Conservation (phyloP, 1,284 basidiomycete genomes). For the Prillingera fragicola region DNA sequence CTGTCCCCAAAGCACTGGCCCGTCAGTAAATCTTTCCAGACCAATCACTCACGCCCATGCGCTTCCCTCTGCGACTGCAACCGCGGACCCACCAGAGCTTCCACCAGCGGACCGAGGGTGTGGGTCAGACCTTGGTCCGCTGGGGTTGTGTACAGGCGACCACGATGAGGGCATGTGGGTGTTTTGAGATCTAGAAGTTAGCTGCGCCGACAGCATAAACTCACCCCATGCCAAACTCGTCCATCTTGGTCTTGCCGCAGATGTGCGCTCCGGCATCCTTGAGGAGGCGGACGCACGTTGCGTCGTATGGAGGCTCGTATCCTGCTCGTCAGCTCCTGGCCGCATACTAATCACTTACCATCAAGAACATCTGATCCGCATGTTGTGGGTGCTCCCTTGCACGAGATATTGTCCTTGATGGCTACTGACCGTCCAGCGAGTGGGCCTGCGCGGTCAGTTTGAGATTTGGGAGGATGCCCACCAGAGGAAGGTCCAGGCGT, state of each 20-base stretch:
- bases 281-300: slow-evolving; percentile 71
- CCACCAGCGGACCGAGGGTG: slow-evolving; percentile 62
- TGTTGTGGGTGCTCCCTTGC: slow-evolving; percentile 62
- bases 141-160: slow-evolving; percentile 67
- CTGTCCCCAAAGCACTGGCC: slow-evolving; percentile 79
- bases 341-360: slow-evolving; percentile 49
- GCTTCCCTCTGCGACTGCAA: slow-evolving; percentile 56
- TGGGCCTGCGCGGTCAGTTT: slow-evolving; percentile 15
- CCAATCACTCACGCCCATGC: slow-evolving; percentile 63
- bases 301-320: slow-evolving; percentile 77
- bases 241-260: slow-evolving; percentile 87
- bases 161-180: slow-evolving; percentile 25
- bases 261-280: slow-evolving; percentile 64
- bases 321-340: slow-evolving; percentile 48
- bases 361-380: slow-evolving; percentile 71
- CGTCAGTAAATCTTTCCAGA: slow-evolving; percentile 1
- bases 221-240: slow-evolving; percentile 98
- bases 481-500: slow-evolving; percentile 14
- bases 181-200: slow-evolving; percentile 27
- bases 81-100: slow-evolving; percentile 52
- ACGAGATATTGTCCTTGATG: slow-evolving; percentile 84
- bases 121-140: slow-evolving; percentile 33
- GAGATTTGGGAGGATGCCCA: slow-evolving; percentile 1
- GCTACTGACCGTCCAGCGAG: slow-evolving; percentile 52
- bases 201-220: slow-evolving; percentile 1